Conservation (phyloP, 83 land plant genomes). For the Picea abies region DNA sequence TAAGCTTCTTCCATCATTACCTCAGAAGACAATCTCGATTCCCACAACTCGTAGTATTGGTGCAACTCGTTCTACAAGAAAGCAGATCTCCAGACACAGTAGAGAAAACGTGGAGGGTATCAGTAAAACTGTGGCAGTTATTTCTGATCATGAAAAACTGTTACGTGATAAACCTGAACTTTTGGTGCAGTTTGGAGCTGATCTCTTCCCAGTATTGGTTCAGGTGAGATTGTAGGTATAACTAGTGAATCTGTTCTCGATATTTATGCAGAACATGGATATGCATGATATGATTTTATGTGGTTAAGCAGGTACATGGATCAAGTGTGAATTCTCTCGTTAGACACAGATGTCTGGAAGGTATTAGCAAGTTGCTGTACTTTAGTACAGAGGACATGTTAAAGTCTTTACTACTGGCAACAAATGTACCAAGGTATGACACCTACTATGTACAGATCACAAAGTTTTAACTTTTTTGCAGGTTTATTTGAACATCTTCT, state of each 20-base stretch:
- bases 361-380: conserved; percentile 43
- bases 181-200: conserved; percentile 43
- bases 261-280: neutral
- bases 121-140: conserved; percentile 20
- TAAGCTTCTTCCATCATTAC: conserved; percentile 66
- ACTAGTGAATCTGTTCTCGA: neutral
- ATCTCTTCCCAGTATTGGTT: conserved; percentile 45
- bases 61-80: neutral
- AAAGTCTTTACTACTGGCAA: conserved; percentile 34
- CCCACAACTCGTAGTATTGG: neutral
- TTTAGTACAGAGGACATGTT: conserved; percentile 49
- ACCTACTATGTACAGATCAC: neutral
- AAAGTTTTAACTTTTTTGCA: neutral
- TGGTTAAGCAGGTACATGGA: conserved; percentile 40
- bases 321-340: conserved; percentile 46
- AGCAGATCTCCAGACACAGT: neutral
- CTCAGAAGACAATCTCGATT: conserved; percentile 1
- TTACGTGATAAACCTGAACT: conserved; percentile 47
- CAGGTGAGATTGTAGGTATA: conserved; percentile 26
- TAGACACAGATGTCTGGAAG: conserved; percentile 50
- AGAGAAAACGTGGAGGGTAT: neutral
- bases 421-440: conserved; percentile 49
- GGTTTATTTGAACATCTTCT: neutral
- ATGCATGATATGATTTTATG: neutral
- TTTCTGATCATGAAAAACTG: conserved; percentile 25